These are phyloP conservation scores for Mytilinidion resinicola DNA, from an alignment of 495 filamentous ascomycete species.

Conservation along the genomic window DNA sequence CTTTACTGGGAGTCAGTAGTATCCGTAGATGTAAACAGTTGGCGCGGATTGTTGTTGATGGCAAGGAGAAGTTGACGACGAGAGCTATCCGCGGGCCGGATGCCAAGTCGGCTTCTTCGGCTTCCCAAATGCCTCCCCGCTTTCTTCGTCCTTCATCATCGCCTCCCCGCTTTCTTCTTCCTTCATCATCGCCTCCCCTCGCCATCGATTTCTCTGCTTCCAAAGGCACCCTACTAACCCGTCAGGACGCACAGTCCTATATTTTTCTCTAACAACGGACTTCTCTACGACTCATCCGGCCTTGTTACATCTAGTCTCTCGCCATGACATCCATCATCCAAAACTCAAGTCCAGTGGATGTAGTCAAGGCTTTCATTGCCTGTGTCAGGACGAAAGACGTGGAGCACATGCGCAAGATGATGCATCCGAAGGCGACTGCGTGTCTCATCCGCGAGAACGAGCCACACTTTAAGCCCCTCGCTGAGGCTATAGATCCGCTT, in stretches of 20 bases:
- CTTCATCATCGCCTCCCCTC: no score
- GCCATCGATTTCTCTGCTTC: no score
- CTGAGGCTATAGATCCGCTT: neutral
- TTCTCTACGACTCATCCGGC: neutral
- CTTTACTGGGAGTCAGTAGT: no score
- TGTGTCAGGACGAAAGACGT: neutral
- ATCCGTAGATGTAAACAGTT: no score
- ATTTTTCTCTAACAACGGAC: neutral
- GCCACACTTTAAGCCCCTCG: neutral
- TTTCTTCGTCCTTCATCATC: no score
- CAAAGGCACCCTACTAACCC: no score
- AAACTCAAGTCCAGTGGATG: neutral
- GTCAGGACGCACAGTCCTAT: neutral
- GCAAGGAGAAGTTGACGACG: no score
- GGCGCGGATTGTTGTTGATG: no score
- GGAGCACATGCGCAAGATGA: neutral
- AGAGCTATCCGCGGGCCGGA: no score
- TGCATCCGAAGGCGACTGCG: neutral
- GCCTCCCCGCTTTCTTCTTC: no score
- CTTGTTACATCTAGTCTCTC: neutral
- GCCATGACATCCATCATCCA: neutral
- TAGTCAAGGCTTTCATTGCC: neutral
- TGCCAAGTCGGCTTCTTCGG: no score
- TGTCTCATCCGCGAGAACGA: neutral
- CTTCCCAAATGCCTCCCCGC: no score